Evolutionary conservation across 805 yeast species (phyloP), one percentile per base, ranked within the genome.

Genomic region (Candida takata): DNA sequence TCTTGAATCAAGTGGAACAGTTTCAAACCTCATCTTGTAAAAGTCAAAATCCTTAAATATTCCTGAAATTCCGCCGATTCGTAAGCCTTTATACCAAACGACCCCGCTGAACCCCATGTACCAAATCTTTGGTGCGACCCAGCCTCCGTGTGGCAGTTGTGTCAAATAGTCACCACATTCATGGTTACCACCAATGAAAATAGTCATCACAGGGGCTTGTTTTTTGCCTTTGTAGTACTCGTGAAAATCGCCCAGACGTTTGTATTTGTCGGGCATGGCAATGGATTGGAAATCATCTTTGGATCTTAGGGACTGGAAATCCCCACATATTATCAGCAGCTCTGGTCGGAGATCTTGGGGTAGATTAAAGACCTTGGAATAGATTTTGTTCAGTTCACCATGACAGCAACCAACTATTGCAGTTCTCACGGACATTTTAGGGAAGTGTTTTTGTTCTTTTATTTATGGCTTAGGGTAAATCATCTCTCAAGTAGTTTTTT

Each of bases 171-270:
- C 75, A 39, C 94, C 84, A 4, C 92, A 78, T 54, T 92, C 98
- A 52, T 92, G 98, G 58, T 92, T 92, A 1, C 98, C 98, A 3
- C 98, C 97, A 28, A 92, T 75, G 46, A 90, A 82, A 0, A 92
- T 47, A 0, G 97, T 90, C 23, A 77, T 58, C 1, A 81, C 67
- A 0, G 96, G 95, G 0, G 95, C 95, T 20, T 35, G 56, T 31
- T 60, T 63, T 14, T 49, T 44, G 1, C 90, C 85, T 1, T 52
- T 53, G 50, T 84, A 84, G 55, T 87, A 90, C 17, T 70, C 61
- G 29, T 72, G 75, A 56, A 90, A 92, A 48, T 90, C 95, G 3
- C 96, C 95, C 47, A 86, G 51, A 28, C 56, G 57, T 30, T 72
- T 69, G 57, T 83, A 92, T 55, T 90, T 90, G 0, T 62, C 60